Base-by-base conservation (phyloP, 1,139 yeast species). In the Yamadazyma atlantica region DNA sequence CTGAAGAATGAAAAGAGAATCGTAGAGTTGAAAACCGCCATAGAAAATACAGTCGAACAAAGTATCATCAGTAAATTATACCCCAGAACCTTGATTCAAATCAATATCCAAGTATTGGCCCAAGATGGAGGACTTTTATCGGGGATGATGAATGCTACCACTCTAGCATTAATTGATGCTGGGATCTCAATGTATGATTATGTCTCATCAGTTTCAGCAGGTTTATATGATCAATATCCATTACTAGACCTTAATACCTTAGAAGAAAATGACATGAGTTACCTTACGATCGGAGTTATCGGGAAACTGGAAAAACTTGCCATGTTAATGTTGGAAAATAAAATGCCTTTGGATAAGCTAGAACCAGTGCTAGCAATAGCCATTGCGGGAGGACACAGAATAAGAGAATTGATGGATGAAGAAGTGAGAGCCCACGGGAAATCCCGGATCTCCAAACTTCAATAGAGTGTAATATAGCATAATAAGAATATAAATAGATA, bases 141-240 rank as follows among this genome's bases (percentile, higher is more conserved):
- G 0, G 75, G 86, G 1, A 78, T 94, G 52, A 73, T 88, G 35
- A 92, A 94, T 57, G 88, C 97, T n/a, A 78, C 86, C 36, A 87
- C 96, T 1, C 66, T 92, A 49, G 97, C 96, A 0, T 69, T 92
- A 35, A 80, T 92, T 33, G 97, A 94, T 62, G 97, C 97, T 1
- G 98, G 98, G 33, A 82, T 92, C 32, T 86, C 97, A 13, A 84
- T 92, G 87, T 85, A 85, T 54, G 97, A 92, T 57, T 90, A 87
- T 55, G 85, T 92, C 11, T 77, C 89, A 36, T 82, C 95, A 3
- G 75, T 88, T 25, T 75, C 84, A 25, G 86, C 90, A 6, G 97
- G 97, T 0, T 63, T 87, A 28, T 83, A 80, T 54, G 92, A 85
- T 49, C 78, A 77, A 42, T 75, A 80, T 11, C 89, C 96, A 11